These are phyloP conservation scores for Gelatoporia subvermispora DNA, from an alignment of 768 basidiomycete genomes.

Conservation along the genomic window DNA sequence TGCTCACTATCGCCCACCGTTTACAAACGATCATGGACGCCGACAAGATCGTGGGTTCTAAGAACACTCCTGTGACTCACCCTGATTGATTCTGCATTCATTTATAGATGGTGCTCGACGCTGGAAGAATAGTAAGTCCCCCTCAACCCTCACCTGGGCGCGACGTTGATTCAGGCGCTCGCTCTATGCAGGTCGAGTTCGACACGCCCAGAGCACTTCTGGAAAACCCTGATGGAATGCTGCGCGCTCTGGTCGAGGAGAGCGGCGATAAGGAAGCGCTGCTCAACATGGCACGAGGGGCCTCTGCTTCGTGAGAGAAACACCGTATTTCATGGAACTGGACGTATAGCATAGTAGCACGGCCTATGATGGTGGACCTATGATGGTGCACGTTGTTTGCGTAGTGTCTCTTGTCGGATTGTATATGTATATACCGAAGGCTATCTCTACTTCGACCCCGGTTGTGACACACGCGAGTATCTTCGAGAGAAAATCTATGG, in stretches of 20 bases:
- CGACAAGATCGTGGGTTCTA: slow-evolving; percentile 42
- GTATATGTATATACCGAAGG: too few species aligned
- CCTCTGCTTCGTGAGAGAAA: background rate
- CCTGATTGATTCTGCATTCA: background rate
- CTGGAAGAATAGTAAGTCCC: slow-evolving; percentile 28
- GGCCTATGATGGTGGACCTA: too few species aligned
- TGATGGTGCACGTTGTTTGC: too few species aligned
- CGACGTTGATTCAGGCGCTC: background rate
- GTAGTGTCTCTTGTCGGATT: too few species aligned
- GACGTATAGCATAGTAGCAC: too few species aligned
- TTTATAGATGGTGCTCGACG: slow-evolving; percentile 33
- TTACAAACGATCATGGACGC: slow-evolving; percentile 53
- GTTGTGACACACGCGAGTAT: too few species aligned
- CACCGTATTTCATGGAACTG: background rate
- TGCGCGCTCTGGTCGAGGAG: slow-evolving; percentile 33
- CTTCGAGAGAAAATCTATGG: too few species aligned
- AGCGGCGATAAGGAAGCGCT: slow-evolving; percentile 33
- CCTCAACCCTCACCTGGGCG: background rate
- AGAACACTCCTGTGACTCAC: background rate
- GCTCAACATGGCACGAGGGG: slow-evolving; percentile 21
- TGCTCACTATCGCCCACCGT: slow-evolving; percentile 58
- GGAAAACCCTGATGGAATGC: slow-evolving; percentile 31
- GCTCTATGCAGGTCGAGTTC: slow-evolving; percentile 35
- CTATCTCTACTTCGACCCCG: too few species aligned
- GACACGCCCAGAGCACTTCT: slow-evolving; percentile 46